Percentiles rank a stretch among this genome's conserved stretches.
Evolutionary conservation across 2,329 filamentous ascomycete species (phyloP).

Genomic region (Diplodia intermedia): DNA sequence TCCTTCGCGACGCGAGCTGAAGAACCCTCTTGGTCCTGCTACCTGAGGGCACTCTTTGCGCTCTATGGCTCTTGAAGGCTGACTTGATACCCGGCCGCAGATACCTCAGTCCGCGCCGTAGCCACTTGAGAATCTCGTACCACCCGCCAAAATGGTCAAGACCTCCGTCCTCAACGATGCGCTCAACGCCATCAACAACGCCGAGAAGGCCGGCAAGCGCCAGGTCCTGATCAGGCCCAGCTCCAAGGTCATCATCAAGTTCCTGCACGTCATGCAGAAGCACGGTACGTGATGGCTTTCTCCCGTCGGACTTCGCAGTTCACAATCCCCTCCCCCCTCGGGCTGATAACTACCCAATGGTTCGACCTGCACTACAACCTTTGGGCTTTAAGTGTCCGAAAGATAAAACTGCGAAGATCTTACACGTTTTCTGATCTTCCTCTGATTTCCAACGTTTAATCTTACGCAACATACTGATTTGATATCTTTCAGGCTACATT

Average conservation of each 20-base stretch:
- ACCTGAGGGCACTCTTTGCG: slow-evolving; percentile 69
- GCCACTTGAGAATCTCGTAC: slow-evolving; percentile 81
- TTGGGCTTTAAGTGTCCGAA: slow-evolving; percentile 99
- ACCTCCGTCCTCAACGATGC: slow-evolving; percentile 99
- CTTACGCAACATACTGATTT: slow-evolving; percentile 83
- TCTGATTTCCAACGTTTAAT: slow-evolving; percentile 93
- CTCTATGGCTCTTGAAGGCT: slow-evolving; percentile 70
- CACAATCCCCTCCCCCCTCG: slow-evolving; percentile 63
- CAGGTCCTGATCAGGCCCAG: slow-evolving; percentile 97
- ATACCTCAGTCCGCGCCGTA: slow-evolving; percentile 65
- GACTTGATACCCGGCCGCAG: slow-evolving; percentile 57
- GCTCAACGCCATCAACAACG: slow-evolving; percentile 99
- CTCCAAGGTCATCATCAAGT: slow-evolving; percentile 99
- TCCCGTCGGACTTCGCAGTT: slow-evolving; percentile 24
- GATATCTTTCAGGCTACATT: slow-evolving; percentile 78
- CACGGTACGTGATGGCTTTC: slow-evolving; percentile 77
- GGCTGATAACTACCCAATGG: slow-evolving; percentile 99
- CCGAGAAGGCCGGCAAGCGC: slow-evolving; percentile 99
- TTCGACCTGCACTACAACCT: slow-evolving; percentile 81
- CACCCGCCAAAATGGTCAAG: slow-evolving; percentile 91
- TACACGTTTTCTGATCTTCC: slow-evolving; percentile 88
- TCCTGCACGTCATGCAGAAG: slow-evolving; percentile 98
- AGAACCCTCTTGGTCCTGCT: slow-evolving; percentile 65
- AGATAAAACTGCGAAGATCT: slow-evolving; percentile 90
- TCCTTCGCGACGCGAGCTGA: slow-evolving; percentile 65